Evolutionary conservation across 768 basidiomycete genomes (phyloP).

Genomic region (Erythrobasidium yunnanense): DNA sequence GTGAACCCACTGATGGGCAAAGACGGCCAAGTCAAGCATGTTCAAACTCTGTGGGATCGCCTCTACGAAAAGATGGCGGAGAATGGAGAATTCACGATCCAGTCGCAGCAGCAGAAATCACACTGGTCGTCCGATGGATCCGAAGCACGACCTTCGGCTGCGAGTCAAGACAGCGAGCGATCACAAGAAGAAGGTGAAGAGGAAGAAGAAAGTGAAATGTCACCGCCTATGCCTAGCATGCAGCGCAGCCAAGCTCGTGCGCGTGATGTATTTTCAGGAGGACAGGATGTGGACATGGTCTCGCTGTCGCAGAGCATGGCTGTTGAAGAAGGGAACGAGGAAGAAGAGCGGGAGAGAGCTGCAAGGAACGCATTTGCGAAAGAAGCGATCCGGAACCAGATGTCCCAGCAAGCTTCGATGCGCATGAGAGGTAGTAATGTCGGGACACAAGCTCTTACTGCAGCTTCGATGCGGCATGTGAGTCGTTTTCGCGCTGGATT

Average conservation of each 20-base stretch:
- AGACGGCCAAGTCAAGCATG: slow-evolving; percentile 9
- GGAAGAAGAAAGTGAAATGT: not conserved
- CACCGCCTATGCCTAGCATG: not conserved
- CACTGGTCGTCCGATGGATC: not conserved
- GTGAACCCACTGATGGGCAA: not conserved
- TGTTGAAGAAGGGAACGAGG: too few relatives aligned
- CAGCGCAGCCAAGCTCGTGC: not conserved
- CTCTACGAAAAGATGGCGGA: slow-evolving; percentile 4
- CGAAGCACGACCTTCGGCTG: too few relatives aligned
- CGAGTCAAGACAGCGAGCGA: too few relatives aligned
- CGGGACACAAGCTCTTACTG: slow-evolving; percentile 6
- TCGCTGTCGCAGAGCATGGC: not conserved
- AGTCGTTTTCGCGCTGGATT: not conserved
- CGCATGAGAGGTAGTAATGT: too few relatives aligned
- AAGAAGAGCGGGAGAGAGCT: not conserved
- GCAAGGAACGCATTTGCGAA: not conserved
- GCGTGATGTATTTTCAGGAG: not conserved
- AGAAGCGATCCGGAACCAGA: not conserved
- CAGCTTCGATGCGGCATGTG: slow-evolving; percentile 11
- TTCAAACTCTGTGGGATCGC: not conserved
- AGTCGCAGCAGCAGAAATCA: not conserved
- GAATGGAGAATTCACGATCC: slow-evolving; percentile 6
- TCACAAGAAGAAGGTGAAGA: not conserved
- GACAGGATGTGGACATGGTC: not conserved
- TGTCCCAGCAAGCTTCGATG: slow-evolving; percentile 10